Evolutionary conservation across 1,139 yeast species (phyloP).

Genomic region (Geotrichum klebahnii): DNA sequence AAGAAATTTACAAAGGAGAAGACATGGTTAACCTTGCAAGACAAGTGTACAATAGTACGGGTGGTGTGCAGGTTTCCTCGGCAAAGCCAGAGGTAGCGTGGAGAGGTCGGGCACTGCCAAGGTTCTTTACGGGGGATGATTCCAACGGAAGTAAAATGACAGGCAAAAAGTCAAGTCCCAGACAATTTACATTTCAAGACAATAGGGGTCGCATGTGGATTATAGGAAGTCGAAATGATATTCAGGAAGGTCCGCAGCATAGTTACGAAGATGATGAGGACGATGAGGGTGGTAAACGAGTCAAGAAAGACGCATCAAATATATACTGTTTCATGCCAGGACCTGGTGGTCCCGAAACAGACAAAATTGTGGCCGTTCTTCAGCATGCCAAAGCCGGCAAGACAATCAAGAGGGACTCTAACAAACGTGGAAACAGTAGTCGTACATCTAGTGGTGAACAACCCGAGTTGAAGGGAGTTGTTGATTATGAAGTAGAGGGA

Average conservation of each 20-base stretch:
- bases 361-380: slow-evolving; percentile 2
- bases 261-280: not conserved
- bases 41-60: not conserved
- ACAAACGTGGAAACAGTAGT: not conserved
- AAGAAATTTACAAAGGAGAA: not conserved
- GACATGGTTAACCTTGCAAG: slow-evolving; percentile 6
- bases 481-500: too few relatives aligned
- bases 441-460: too few relatives aligned
- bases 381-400: slow-evolving; percentile 1
- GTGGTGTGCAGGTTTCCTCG: not conserved
- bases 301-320: not conserved
- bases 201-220: slow-evolving; percentile 13
- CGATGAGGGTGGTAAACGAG: not conserved
- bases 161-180: not conserved
- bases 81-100: slow-evolving; percentile 1
- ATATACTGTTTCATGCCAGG: slow-evolving; percentile 8
- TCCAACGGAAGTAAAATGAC: not conserved
- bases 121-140: not conserved
- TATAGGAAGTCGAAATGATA: slow-evolving; percentile 1
- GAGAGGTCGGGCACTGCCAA: slow-evolving; percentile 4
- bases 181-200: slow-evolving; percentile 8
- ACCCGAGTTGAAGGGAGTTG: too few relatives aligned
- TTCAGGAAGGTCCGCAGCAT: not conserved
- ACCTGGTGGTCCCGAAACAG: not conserved
- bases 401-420: not conserved